Percentiles rank a stretch among this genome's conserved stretches.
These are phyloP conservation scores for Hyphodiscus hymeniophilus DNA, from an alignment of 495 filamentous ascomycete genomes.

Conservation along the genomic window DNA sequence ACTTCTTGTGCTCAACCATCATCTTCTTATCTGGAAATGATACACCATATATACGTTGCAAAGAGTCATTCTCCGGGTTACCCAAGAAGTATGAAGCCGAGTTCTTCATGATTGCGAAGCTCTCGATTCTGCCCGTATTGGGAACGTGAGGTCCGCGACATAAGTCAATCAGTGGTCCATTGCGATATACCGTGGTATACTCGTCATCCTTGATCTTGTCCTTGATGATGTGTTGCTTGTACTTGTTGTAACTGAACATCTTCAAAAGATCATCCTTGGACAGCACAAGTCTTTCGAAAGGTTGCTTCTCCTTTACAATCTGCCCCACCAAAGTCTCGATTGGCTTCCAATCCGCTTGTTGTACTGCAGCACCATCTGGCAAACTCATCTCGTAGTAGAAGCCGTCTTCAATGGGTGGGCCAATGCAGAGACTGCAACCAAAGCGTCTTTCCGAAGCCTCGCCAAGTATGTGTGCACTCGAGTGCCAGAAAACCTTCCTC, in stretches of 20 bases:
- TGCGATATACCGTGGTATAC: slow-evolving; percentile 87
- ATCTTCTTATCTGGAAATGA: slow-evolving; percentile 96
- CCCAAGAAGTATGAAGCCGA: slow-evolving; percentile 96
- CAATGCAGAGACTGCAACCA: slow-evolving; percentile 84
- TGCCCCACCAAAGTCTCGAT: slow-evolving; percentile 66
- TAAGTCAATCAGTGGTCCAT: slow-evolving; percentile 71
- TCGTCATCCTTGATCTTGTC: slow-evolving; percentile 85
- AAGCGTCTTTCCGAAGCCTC: slow-evolving; percentile 86
- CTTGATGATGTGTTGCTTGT: slow-evolving; percentile 93
- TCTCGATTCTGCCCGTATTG: slow-evolving; percentile 84
- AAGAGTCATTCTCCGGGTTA: slow-evolving; percentile 81
- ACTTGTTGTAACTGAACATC: slow-evolving; percentile 95
- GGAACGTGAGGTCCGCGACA: slow-evolving; percentile 82
- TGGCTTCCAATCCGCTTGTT: slow-evolving; percentile 65
- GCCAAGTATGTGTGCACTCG: slow-evolving; percentile 85
- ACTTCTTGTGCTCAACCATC: slow-evolving; percentile 83
- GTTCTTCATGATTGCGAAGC: slow-evolving; percentile 90
- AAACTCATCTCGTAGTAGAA: slow-evolving; percentile 99
- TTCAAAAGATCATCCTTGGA: slow-evolving; percentile 84
- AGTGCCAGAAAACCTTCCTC: slow-evolving; percentile 87
- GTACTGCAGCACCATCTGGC: slow-evolving; percentile 64
- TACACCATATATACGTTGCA: slow-evolving; percentile 93
- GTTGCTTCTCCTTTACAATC: slow-evolving; percentile 93
- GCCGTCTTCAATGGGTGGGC: slow-evolving; percentile 83
- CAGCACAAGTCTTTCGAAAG: slow-evolving; percentile 81